Evolutionary conservation across 345 rosid species (phyloP).

Genomic region (Camelina sativa): DNA sequence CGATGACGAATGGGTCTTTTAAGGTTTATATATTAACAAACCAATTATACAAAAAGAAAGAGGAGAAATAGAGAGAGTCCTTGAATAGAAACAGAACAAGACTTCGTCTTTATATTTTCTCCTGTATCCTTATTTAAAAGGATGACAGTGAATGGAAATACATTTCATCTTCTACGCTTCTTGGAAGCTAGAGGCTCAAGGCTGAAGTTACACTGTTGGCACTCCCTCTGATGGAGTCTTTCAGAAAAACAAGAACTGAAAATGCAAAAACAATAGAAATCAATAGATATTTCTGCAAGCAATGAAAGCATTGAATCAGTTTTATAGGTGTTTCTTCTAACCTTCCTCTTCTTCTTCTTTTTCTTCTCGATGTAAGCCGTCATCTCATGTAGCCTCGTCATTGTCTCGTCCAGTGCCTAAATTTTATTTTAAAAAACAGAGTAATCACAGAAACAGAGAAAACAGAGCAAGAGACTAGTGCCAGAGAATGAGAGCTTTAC

Average conservation of each 20-base stretch:
- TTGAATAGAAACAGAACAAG: slow-evolving; percentile 14
- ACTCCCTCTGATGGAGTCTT: slow-evolving; percentile 27
- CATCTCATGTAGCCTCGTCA: slow-evolving; percentile 53
- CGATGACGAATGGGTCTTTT: neutral
- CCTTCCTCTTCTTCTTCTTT: slow-evolving; percentile 55
- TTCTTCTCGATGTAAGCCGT: slow-evolving; percentile 55
- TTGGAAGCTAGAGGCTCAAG: neutral
- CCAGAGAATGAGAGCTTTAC: slow-evolving; percentile 40
- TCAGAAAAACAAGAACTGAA: slow-evolving; percentile 44
- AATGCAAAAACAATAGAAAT: neutral
- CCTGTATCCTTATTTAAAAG: neutral
- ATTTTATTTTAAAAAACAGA: neutral
- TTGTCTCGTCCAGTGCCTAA: slow-evolving; percentile 61
- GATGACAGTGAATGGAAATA: neutral
- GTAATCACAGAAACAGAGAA: neutral
- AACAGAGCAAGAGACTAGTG: slow-evolving; percentile 9
- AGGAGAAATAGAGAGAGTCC: slow-evolving; percentile 22
- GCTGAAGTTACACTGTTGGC: slow-evolving; percentile 7
- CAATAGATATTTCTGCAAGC: neutral
- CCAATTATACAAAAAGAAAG: neutral
- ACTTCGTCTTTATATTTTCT: slow-evolving; percentile 18
- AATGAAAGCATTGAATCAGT: neutral
- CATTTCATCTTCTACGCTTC: no score
- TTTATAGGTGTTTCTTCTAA: slow-evolving; percentile 25
- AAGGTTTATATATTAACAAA: slow-evolving; percentile 5